Percentiles rank a stretch among this genome's conserved stretches.
phyloP scores from a whole-genome alignment of 2,329 filamentous ascomycete species.

The Neopestalotiopsis sp. region DNA sequence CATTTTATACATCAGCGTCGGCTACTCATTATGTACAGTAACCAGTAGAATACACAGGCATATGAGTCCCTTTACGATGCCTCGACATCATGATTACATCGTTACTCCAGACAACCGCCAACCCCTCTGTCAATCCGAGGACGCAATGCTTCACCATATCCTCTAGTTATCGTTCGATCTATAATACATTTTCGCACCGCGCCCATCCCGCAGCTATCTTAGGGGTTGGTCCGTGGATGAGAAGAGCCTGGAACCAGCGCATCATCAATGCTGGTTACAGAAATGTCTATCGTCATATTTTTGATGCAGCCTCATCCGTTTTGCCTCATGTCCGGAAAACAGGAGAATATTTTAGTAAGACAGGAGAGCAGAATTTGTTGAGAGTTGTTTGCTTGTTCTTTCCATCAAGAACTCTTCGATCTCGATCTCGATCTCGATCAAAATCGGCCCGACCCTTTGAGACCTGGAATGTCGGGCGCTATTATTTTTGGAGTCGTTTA shows the following conservation, averaged over 20 bases:
- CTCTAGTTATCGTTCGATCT: constrained; percentile 23
- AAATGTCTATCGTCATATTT: constrained; percentile 19
- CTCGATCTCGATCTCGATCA: neutral
- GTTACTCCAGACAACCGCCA: constrained; percentile 18
- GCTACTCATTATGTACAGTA: constrained; percentile 23
- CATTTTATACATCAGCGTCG: constrained; percentile 21
- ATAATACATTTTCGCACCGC: constrained; percentile 19
- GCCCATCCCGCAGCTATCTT: neutral
- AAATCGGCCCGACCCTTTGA: neutral
- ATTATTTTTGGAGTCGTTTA: constrained; percentile 44
- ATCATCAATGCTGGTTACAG: constrained; percentile 17
- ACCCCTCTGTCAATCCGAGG: constrained; percentile 19
- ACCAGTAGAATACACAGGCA: constrained; percentile 23
- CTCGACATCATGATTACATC: constrained; percentile 17
- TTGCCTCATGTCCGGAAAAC: constrained; percentile 3
- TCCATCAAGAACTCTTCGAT: neutral
- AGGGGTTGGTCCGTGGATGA: neutral
- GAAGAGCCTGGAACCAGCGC: neutral
- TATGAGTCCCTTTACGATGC: constrained; percentile 11
- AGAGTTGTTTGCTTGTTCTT: neutral
- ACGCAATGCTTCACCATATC: constrained; percentile 21
- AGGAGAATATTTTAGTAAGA: constrained; percentile 17
- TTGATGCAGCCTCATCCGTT: constrained; percentile 8
- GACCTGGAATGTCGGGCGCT: neutral
- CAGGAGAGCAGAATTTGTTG: constrained; percentile 17